A percentile compares a stretch with the other conserved stretches of the same genome.
Evolutionary conservation across 2,329 filamentous ascomycete genomes (phyloP).

Genomic region (Podosphaera leucotricha): DNA sequence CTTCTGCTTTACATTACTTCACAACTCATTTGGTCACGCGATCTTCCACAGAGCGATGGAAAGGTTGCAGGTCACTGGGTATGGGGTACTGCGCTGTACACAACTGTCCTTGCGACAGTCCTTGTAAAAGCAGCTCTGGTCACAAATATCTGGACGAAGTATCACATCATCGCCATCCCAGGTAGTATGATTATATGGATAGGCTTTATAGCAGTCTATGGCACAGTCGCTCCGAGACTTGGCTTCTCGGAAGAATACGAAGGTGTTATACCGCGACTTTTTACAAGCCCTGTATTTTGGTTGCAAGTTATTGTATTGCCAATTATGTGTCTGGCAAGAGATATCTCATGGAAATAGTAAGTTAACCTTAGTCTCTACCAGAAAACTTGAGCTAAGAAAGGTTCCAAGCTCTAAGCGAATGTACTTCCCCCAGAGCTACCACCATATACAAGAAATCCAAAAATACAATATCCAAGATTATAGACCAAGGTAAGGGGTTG

Average conservation of each 20-base stretch:
- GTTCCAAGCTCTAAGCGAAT: constrained; percentile 50
- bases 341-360: constrained; percentile 87
- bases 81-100: constrained; percentile 91
- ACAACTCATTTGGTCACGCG: constrained; percentile 58
- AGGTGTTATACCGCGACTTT: constrained; percentile 61
- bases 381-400: constrained; percentile 5
- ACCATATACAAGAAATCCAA: constrained; percentile 98
- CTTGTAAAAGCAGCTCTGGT: constrained; percentile 86
- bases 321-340: constrained; percentile 58
- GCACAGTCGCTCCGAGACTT: constrained; percentile 60
- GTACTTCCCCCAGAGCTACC: constrained; percentile 89
- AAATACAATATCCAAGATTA: constrained; percentile 99
- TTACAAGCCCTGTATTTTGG: constrained; percentile 71
- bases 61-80: constrained; percentile 84
- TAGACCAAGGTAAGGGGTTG: constrained; percentile 51
- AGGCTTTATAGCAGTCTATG: constrained; percentile 71
- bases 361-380: constrained; percentile 6
- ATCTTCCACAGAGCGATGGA: constrained; percentile 58
- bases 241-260: constrained; percentile 64
- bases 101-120: constrained; percentile 75
- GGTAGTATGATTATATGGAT: constrained; percentile 85
- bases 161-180: constrained; percentile 83
- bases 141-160: constrained; percentile 98
- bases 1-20: constrained; percentile 74
- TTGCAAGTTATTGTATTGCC: constrained; percentile 66